Evolutionary conservation across 2,329 filamentous ascomycete species (phyloP), one percentile per base, ranked within the genome.

Genomic region (Lachnellula willkommii): DNA sequence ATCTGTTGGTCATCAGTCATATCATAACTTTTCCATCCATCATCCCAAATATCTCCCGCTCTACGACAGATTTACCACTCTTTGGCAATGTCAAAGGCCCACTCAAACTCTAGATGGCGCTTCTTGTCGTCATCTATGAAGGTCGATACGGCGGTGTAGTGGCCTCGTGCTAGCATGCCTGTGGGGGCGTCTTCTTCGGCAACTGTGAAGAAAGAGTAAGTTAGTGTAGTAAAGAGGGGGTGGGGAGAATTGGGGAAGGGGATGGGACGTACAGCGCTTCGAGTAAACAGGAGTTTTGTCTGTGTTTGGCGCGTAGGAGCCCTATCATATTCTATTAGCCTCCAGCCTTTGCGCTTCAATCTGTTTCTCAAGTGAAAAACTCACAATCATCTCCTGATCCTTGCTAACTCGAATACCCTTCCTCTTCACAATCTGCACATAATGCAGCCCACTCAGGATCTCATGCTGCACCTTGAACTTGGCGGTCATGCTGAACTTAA

Each of bases 71-170:
- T 60, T 56, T 85, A 89, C 94, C 94, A 97, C 72, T 96, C 90
- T 82, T 97, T 99, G 75, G 88, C 82, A 72, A 99, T 96, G 70
- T 96, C 89, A 69, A 99, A 97, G 60, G 87, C 85, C 94, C 94
- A 99, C 68, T 95, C 88, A 73, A 99, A 99, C 71, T 87, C 80
- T 61, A 99, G 79, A 74, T 99, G 92, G 62, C 82, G 86, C 74
- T 90, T 85, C 73, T 94, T 87, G 76, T 99, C 94, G 69, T 99
- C 94, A 71, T 99, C 94, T 60, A 96, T 82, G 72, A 99, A 99
- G 74, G 84, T 90, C 64, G 91, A 96, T 59, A 85, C 75, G 61
- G 92, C 92, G 59, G 88, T 88, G 81, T 99, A 99, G 75, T 91
- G 85, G 62, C 91, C 94, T 60, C 94, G 89, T 55, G 84, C 87